These are phyloP conservation scores for Spathaspora girioi DNA, from an alignment of 805 yeast species.

Conservation along the genomic window DNA sequence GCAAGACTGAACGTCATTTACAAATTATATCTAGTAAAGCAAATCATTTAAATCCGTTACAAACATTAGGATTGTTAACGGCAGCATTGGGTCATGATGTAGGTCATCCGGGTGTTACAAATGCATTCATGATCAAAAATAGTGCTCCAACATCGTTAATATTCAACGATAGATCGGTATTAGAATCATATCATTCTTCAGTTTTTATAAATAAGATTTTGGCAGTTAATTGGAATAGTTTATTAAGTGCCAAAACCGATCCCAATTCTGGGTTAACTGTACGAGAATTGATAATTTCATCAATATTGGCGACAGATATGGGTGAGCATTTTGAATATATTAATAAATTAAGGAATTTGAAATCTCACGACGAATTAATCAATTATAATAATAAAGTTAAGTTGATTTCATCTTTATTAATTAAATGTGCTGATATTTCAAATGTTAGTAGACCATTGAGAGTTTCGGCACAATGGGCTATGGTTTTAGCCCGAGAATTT, in stretches of 20 bases:
- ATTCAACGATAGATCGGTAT: constrained; percentile 63
- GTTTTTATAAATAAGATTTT: constrained; percentile 48
- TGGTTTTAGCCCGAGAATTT: constrained; percentile 73
- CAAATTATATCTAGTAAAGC: not conserved
- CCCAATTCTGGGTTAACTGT: constrained; percentile 16
- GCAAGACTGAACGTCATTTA: not conserved
- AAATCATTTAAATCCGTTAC: constrained; percentile 29
- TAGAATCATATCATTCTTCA: constrained; percentile 79
- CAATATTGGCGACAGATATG: constrained; percentile 77
- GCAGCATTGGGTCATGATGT: constrained; percentile 94
- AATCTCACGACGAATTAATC: constrained; percentile 12
- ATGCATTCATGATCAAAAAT: constrained; percentile 58
- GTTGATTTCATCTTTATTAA: constrained; percentile 62
- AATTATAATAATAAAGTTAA: constrained; percentile 19
- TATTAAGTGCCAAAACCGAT: constrained; percentile 17
- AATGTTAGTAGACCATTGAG: constrained; percentile 81
- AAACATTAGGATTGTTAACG: constrained; percentile 59
- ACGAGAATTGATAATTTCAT: constrained; percentile 28
- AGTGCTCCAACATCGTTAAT: constrained; percentile 60
- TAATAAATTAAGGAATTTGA: constrained; percentile 38
- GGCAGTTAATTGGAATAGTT: constrained; percentile 33
- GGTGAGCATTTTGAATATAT: constrained; percentile 77
- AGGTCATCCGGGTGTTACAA: constrained; percentile 96
- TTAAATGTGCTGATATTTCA: constrained; percentile 94
- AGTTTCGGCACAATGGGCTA: constrained; percentile 84